Base-by-base conservation (phyloP, 2,329 filamentous ascomycete species). In the Ophiostoma perfectum region DNA sequence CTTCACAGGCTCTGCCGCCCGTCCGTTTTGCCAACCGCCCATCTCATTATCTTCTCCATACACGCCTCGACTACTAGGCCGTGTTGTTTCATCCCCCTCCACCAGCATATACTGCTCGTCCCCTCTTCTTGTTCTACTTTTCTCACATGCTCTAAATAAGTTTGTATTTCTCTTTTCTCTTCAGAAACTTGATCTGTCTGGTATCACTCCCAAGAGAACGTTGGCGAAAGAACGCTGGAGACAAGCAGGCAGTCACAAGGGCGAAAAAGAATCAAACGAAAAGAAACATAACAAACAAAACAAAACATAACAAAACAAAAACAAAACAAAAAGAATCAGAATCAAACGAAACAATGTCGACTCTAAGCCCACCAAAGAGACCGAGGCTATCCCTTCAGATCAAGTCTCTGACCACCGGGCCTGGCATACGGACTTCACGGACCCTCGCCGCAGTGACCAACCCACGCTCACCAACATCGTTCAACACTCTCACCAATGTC, bases 401-500 rank as follows among this genome's bases (percentile, higher is more conserved):
- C 74, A 80, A 79, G 70, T 76, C 80, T 39, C 74, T 80, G 39
- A 75, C 76, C 4, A 74, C 75, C 27, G 76, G 76, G 7, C 74
- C 78, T 44, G 77, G 74, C 66, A 75, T 77, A 49, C 78, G 79
- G 70, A 78, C 78, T 0, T 78, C 80, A 41, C 81, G 80, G 70
- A 80, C 78, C 5, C 74, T 83, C 60, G 76, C 80, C 36, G 79
- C 81, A 68, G 79, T 80, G 66, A 77, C 84, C 52, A 82, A 88
- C 72, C 83, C 84, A 42, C 83, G 80, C 69, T 87, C 86, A 44
- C 85, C 86, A 3, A 89, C 87, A 1, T 80, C 85, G 36, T 88
- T 88, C 78, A 89, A 89, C 77, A 89, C 87, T 2, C 81, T 89
- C 52, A 87, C 86, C 67, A 89, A 89, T 76, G 83, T 86, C 70